A percentile compares a stretch with the other conserved stretches of the same genome.
Conservation (phyloP, 306 rosid genomes). For the Medicago ruthenica region DNA sequence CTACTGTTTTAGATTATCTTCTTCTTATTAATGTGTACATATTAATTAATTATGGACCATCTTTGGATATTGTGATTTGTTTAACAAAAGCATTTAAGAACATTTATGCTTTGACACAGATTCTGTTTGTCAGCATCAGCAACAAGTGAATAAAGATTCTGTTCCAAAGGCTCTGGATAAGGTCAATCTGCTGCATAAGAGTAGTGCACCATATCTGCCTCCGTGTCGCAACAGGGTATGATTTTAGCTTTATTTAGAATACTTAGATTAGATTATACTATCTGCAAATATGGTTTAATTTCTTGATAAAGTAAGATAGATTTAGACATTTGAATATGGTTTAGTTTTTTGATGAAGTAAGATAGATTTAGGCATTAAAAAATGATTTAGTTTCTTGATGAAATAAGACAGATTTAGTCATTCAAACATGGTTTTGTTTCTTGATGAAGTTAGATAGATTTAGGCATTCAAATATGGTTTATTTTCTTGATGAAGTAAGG, state of each 20-base stretch:
- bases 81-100: background rate
- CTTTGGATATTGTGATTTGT: slow-evolving; percentile 28
- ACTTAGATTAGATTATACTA: background rate
- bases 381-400: slow-evolving; percentile 9
- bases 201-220: slow-evolving; percentile 60
- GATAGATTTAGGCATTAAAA: slow-evolving; percentile 26
- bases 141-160: slow-evolving; percentile 25
- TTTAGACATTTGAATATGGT: slow-evolving; percentile 28
- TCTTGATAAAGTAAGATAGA: slow-evolving; percentile 18
- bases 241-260: slow-evolving; percentile 7
- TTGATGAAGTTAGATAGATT: slow-evolving; percentile 20
- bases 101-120: slow-evolving; percentile 44
- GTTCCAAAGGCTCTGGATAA: slow-evolving; percentile 25
- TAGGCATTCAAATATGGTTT: slow-evolving; percentile 1
- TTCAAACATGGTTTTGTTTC: slow-evolving; percentile 12
- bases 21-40: background rate
- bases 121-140: slow-evolving; percentile 23
- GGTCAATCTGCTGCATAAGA: slow-evolving; percentile 48
- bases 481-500: slow-evolving; percentile 1
- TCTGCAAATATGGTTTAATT: slow-evolving; percentile 15
- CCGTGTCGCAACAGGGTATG: slow-evolving; percentile 53
- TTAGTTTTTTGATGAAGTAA: slow-evolving; percentile 6
- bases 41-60: background rate
- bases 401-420: background rate
- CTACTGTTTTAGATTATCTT: background rate